These are phyloP conservation scores for Rhytidiadelphus loreus DNA, from an alignment of 225 moss, liverwort and hornwort species.

Conservation along the genomic window DNA sequence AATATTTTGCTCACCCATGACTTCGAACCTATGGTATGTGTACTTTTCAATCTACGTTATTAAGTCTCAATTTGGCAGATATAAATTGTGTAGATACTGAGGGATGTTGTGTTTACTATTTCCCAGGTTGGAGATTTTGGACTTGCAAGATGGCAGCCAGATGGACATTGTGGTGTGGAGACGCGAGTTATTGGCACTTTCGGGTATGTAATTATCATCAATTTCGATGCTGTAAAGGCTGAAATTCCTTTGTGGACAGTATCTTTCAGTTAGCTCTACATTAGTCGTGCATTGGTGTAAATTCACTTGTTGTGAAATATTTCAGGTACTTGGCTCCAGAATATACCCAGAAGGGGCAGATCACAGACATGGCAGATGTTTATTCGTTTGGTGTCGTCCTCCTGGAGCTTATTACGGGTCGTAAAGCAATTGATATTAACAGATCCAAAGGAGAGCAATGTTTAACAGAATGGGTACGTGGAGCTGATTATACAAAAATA, in stretches of 20 bases:
- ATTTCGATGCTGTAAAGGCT: not conserved
- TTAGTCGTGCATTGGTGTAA: not conserved
- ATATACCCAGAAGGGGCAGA: conserved; percentile 61
- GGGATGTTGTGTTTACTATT: not conserved
- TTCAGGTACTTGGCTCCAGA: conserved; percentile 73
- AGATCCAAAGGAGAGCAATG: conserved; percentile 59
- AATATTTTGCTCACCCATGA: conserved; percentile 74
- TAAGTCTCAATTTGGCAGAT: not conserved
- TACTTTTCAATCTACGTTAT: not conserved
- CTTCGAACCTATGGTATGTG: conserved; percentile 52
- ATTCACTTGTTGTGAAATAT: not conserved
- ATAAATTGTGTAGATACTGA: not conserved
- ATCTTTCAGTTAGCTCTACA: not conserved
- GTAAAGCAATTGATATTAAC: conserved; percentile 73
- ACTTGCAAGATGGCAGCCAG: conserved; percentile 68
- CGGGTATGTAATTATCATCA: conserved; percentile 27
- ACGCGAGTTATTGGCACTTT: conserved; percentile 67
- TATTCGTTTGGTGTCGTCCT: conserved; percentile 81
- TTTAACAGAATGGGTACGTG: conserved; percentile 59
- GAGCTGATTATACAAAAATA: not conserved
- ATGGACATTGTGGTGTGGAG: conserved; percentile 63
- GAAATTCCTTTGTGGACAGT: not conserved
- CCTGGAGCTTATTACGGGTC: conserved; percentile 79
- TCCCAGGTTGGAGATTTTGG: conserved; percentile 65
- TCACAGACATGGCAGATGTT: conserved; percentile 76